These are phyloP conservation scores for Umbilicus rupestris DNA, from an alignment of 164 flowering plant genomes.

Conservation along the genomic window DNA sequence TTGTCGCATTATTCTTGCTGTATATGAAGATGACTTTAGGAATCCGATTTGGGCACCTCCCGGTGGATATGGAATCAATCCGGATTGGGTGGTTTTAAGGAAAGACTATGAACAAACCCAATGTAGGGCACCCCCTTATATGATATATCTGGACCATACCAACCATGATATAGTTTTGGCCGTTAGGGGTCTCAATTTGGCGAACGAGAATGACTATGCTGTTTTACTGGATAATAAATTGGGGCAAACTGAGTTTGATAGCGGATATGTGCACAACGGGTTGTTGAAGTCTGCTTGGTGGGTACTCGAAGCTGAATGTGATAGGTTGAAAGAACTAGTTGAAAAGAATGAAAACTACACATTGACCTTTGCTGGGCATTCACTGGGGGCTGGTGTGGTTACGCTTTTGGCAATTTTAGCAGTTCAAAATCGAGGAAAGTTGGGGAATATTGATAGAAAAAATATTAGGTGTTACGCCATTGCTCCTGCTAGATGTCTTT, in stretches of 20 bases:
- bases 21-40: constrained; percentile 63
- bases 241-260: constrained; percentile 78
- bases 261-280: constrained; percentile 82
- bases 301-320: constrained; percentile 55
- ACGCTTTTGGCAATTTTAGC: constrained; percentile 51
- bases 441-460: constrained; percentile 57
- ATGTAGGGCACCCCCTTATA: constrained; percentile 68
- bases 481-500: constrained; percentile 94
- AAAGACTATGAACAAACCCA: constrained; percentile 55
- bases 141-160: constrained; percentile 68
- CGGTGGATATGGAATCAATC: constrained; percentile 50
- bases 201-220: constrained; percentile 70
- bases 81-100: constrained; percentile 57
- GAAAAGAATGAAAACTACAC: constrained; percentile 37
- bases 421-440: constrained; percentile 40
- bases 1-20: constrained; percentile 71
- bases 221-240: constrained; percentile 48
- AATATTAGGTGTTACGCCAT: constrained; percentile 49
- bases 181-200: constrained; percentile 70
- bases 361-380: constrained; percentile 71
- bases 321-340: constrained; percentile 30
- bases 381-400: constrained; percentile 82
- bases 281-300: constrained; percentile 69
- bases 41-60: constrained; percentile 43
- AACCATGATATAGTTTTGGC: constrained; percentile 59